A percentile compares a stretch with the other conserved stretches of the same genome.
These are phyloP conservation scores for Teratosphaeria zuluensis DNA, from an alignment of 2,329 filamentous ascomycete genomes.

Conservation along the genomic window DNA sequence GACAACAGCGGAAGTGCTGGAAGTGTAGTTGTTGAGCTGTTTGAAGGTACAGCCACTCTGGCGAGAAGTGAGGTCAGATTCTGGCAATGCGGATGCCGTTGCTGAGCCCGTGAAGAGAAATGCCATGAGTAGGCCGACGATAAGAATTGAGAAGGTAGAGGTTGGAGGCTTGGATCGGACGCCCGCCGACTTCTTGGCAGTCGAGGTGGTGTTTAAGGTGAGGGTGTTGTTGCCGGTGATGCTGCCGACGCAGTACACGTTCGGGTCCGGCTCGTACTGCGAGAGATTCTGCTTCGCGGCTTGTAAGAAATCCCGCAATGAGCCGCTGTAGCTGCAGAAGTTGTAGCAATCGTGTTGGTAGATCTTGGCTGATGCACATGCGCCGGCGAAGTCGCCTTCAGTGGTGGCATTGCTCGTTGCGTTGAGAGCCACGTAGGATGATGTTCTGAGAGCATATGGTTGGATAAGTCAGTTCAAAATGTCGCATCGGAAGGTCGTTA, in stretches of 20 bases:
- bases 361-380: neutral
- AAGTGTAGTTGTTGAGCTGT: neutral
- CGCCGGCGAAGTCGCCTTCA: neutral
- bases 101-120: neutral
- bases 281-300: neutral
- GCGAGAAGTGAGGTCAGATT: neutral
- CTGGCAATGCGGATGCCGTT: neutral
- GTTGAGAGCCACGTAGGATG: neutral
- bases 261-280: neutral
- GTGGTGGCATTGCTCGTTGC: neutral
- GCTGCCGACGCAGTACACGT: neutral
- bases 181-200: neutral
- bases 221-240: neutral
- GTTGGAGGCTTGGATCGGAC: neutral
- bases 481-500: neutral
- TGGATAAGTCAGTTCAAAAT: neutral
- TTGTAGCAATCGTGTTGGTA: neutral
- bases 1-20: neutral
- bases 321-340: neutral
- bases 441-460: neutral
- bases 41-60: neutral
- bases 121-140: neutral
- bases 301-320: neutral
- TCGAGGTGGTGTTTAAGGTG: neutral
- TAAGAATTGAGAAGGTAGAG: neutral